A percentile compares a stretch with the other conserved stretches of the same genome.
Conservation (phyloP, 345 rosid species). For the Pelargonium nanum region DNA sequence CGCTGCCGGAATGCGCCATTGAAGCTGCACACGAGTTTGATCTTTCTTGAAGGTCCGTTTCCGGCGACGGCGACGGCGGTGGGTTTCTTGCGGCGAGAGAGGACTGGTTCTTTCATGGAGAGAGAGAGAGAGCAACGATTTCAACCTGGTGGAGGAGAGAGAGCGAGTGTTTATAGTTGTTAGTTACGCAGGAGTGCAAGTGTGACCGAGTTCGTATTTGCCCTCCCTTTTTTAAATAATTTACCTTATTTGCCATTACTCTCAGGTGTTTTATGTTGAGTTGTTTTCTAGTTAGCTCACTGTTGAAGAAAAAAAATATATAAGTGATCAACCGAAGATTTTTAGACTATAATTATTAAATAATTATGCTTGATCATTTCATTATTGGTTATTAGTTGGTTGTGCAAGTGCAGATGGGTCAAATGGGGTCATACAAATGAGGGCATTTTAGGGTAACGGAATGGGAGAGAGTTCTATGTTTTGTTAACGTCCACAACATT, state of each 20-base stretch:
- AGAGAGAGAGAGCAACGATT: not conserved
- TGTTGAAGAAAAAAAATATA: no score
- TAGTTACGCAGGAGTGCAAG: not conserved
- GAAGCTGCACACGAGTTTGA: slow-evolving; percentile 30
- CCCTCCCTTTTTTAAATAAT: not conserved
- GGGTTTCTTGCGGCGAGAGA: slow-evolving; percentile 13
- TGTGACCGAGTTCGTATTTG: not conserved
- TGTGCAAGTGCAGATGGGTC: no score
- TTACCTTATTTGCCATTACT: not conserved
- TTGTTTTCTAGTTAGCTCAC: no score
- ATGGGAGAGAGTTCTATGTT: no score
- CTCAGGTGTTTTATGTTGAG: not conserved
- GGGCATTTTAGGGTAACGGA: no score
- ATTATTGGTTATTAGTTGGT: no score
- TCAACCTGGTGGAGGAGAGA: not conserved
- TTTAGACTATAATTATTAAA: no score
- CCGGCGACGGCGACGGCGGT: not conserved
- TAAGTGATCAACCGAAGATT: no score
- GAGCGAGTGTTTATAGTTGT: not conserved
- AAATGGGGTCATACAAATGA: no score
- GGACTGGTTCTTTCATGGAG: slow-evolving; percentile 17
- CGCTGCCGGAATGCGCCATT: slow-evolving; percentile 18
- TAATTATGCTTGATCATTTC: no score
- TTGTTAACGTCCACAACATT: no score
- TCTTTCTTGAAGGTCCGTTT: slow-evolving; percentile 8